Conservation (phyloP, 2,329 filamentous ascomycete species). For the Periconia sp. region DNA sequence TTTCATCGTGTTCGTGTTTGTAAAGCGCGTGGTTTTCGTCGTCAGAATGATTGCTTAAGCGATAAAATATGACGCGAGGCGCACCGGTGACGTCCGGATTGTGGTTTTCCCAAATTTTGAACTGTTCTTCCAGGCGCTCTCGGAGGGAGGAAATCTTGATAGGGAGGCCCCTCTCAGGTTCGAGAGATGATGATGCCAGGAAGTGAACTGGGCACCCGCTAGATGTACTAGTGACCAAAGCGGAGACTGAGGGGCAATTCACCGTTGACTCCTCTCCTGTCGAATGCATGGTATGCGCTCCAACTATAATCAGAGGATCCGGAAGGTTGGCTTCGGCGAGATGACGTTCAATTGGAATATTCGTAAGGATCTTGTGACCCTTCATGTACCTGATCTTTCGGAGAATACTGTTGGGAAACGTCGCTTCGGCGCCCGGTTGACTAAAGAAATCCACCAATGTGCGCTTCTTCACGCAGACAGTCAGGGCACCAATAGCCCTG, state of each 20-base stretch:
- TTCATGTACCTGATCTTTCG: slow-evolving; percentile 7
- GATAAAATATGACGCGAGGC: not conserved
- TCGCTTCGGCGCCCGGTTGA: not conserved
- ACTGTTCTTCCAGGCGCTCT: not conserved
- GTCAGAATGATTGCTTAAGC: not conserved
- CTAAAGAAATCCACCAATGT: not conserved
- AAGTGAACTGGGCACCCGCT: not conserved
- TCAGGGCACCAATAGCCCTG: slow-evolving; percentile 1
- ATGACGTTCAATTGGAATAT: not conserved
- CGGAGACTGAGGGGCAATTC: not conserved
- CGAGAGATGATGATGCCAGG: not conserved
- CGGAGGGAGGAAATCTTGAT: not conserved
- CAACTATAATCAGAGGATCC: not conserved
- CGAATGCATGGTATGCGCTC: not conserved
- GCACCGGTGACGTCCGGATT: not conserved
- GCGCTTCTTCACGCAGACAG: not conserved
- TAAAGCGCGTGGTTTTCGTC: not conserved
- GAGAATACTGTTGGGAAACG: not conserved
- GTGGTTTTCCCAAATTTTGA: not conserved
- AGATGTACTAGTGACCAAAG: not conserved
- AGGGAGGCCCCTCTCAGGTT: not conserved
- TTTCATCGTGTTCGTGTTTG: not conserved
- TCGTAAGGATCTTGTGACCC: not conserved
- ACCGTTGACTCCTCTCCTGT: not conserved
- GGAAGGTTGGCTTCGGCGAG: too few relatives aligned